phyloP scores from a whole-genome alignment of 805 yeast genomes.

The Saccharomycopsis microspora region DNA sequence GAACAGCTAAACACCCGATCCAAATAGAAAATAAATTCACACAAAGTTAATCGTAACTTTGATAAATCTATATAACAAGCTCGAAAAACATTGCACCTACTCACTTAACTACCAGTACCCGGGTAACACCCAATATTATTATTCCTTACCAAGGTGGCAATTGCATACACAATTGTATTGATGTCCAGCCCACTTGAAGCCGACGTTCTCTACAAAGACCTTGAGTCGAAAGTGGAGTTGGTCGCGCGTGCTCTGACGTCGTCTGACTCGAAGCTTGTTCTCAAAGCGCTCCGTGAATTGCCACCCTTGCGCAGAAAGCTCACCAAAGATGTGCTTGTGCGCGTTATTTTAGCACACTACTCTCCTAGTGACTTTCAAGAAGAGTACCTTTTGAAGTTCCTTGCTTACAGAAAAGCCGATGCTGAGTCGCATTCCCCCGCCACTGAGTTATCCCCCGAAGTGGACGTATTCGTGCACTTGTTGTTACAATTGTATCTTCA shows the following conservation, averaged over 20 bases:
- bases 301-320: conserved; percentile 62
- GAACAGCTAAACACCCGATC: too few relatives aligned
- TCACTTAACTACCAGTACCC: too few relatives aligned
- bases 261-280: conserved; percentile 78
- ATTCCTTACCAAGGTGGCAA: too few relatives aligned
- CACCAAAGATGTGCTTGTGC: conserved; percentile 39
- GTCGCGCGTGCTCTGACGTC: conserved; percentile 38
- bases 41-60: too few relatives aligned
- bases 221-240: too few relatives aligned
- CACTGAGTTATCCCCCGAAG: conserved; percentile 55
- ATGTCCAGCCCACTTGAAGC: too few relatives aligned
- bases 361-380: conserved; percentile 30
- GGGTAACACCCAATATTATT: too few relatives aligned
- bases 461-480: conserved; percentile 69
- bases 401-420: conserved; percentile 28
- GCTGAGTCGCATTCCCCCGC: conserved; percentile 19
- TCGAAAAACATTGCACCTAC: too few relatives aligned
- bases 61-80: too few relatives aligned
- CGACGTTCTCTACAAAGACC: too few relatives aligned
- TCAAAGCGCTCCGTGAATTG: conserved; percentile 77
- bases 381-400: conserved; percentile 28
- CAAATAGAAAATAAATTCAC: too few relatives aligned
- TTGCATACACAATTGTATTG: too few relatives aligned
- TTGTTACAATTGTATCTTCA: conserved; percentile 67
- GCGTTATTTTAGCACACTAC: conserved; percentile 52